These are phyloP conservation scores for Senna siamea DNA, from an alignment of 306 rosid genomes.

Conservation along the genomic window DNA sequence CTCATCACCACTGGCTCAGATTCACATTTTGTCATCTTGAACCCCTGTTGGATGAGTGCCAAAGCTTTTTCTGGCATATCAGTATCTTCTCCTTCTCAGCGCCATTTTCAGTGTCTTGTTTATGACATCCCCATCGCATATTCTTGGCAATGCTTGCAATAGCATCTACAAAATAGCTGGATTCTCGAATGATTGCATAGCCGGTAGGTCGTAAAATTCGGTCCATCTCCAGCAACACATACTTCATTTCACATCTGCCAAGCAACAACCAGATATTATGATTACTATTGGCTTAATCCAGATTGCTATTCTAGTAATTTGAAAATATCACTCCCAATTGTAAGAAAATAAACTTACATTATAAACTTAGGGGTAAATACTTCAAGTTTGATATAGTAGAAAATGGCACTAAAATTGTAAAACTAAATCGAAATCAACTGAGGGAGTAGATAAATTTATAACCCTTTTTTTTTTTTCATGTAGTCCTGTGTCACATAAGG, in stretches of 20 bases:
- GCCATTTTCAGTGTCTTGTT: conserved; percentile 70
- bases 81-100: conserved; percentile 77
- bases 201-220: conserved; percentile 83
- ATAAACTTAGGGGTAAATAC: background rate
- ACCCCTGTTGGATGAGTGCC: conserved; percentile 72
- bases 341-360: background rate
- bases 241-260: conserved; percentile 92
- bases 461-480: too few species aligned
- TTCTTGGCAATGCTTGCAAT: conserved; percentile 70
- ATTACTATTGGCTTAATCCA: background rate
- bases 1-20: conserved; percentile 26
- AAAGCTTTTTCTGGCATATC: conserved; percentile 91
- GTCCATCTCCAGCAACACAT: conserved; percentile 93
- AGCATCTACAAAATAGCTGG: conserved; percentile 77
- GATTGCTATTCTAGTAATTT: background rate
- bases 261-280: conserved; percentile 5
- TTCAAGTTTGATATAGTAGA: background rate
- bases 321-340: background rate
- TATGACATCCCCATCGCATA: conserved; percentile 90
- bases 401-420: background rate
- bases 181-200: conserved; percentile 74
- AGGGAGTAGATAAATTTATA: too few species aligned
- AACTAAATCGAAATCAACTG: background rate
- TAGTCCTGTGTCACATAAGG: too few species aligned
- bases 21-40: conserved; percentile 57